Conservation (phyloP, 805 yeast species). For the Yarrowia divulgata region DNA sequence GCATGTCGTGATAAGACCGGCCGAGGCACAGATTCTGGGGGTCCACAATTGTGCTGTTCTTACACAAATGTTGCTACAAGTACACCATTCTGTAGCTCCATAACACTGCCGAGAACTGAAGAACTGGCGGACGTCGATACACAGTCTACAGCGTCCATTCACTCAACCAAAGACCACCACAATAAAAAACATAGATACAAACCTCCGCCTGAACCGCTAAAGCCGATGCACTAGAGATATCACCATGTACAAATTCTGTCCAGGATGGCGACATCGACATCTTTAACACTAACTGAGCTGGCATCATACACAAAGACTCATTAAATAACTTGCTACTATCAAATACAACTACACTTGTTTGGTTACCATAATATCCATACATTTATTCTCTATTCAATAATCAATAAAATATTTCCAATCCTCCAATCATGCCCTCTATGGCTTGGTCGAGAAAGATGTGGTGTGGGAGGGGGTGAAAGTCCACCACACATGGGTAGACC, state of each 20-base stretch:
- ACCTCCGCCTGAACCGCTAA: constrained; percentile 7
- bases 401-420: constrained; percentile 36
- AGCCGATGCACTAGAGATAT: neutral
- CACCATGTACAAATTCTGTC: neutral
- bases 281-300: too few species aligned
- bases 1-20: neutral
- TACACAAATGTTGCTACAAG: too few species aligned
- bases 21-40: too few species aligned
- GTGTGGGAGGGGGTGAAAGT: constrained; percentile 38
- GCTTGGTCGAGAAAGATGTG: constrained; percentile 14
- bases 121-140: too few species aligned
- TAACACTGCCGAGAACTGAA: too few species aligned
- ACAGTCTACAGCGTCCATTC: too few species aligned
- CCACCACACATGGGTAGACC: constrained; percentile 33
- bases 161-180: too few species aligned
- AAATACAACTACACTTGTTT: neutral
- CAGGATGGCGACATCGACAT: constrained; percentile 2
- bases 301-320: too few species aligned
- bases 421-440: constrained; percentile 13
- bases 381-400: constrained; percentile 37
- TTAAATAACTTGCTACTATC: too few species aligned
- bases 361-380: constrained; percentile 25
- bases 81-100: too few species aligned
- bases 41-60: too few species aligned
- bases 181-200: neutral